These are phyloP conservation scores for Picea mariana DNA, from an alignment of 83 land plant genomes.

Conservation along the genomic window DNA sequence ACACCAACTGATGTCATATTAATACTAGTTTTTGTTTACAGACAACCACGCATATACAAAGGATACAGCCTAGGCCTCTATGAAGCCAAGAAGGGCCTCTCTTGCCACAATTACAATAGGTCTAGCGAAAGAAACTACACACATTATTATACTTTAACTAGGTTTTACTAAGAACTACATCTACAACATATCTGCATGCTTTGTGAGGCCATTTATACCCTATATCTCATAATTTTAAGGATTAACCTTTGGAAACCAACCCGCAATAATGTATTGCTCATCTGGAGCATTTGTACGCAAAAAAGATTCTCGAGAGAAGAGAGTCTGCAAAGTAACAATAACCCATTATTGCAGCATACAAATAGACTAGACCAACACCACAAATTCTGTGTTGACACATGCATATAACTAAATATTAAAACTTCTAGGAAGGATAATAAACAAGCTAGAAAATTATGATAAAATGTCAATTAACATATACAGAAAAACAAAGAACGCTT, in stretches of 20 bases:
- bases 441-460: too few relatives aligned
- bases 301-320: slow-evolving; percentile 63
- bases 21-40: too few relatives aligned
- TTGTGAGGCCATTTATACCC: too few relatives aligned
- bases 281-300: slow-evolving; percentile 51
- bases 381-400: neutral
- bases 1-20: too few relatives aligned
- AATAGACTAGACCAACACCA: neutral
- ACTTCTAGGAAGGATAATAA: neutral
- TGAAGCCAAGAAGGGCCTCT: too few relatives aligned
- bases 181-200: too few relatives aligned
- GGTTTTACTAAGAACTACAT: too few relatives aligned
- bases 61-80: too few relatives aligned
- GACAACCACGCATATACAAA: too few relatives aligned
- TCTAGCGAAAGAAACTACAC: too few relatives aligned
- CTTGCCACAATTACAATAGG: too few relatives aligned
- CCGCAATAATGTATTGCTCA: slow-evolving; percentile 58
- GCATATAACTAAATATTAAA: neutral
- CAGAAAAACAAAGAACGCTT: neutral
- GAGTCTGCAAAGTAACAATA: slow-evolving; percentile 35
- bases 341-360: neutral
- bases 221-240: slow-evolving; percentile 6
- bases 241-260: slow-evolving; percentile 48
- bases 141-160: too few relatives aligned
- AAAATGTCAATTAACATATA: neutral